phyloP scores from a whole-genome alignment of 2,329 filamentous ascomycete genomes.

The Aspergillus thermomutatus region DNA sequence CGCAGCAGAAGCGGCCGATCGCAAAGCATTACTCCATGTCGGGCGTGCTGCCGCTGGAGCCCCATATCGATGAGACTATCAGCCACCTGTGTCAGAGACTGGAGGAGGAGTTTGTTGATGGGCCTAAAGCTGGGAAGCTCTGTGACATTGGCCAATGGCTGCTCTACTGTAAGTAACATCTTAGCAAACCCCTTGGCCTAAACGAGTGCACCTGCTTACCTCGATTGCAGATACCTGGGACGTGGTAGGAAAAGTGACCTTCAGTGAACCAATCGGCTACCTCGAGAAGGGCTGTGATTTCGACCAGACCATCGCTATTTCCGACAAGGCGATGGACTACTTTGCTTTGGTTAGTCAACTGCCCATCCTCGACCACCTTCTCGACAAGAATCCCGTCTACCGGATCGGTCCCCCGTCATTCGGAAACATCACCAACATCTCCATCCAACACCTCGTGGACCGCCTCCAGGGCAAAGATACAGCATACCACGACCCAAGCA shows the following conservation, averaged over 20 bases:
- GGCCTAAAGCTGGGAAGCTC: constrained; percentile 17
- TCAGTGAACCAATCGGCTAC: constrained; percentile 25
- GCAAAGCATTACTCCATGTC: constrained; percentile 34
- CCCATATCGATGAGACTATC: constrained; percentile 30
- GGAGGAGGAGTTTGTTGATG: constrained; percentile 31
- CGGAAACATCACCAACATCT: constrained; percentile 20
- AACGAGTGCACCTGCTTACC: not conserved
- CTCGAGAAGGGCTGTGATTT: constrained; percentile 26
- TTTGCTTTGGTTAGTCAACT: constrained; percentile 24
- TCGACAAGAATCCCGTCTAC: constrained; percentile 28
- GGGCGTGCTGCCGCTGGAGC: constrained; percentile 22
- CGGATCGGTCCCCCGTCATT: constrained; percentile 24
- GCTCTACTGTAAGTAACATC: constrained; percentile 34
- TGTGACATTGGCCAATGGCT: constrained; percentile 44
- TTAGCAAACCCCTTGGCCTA: not conserved
- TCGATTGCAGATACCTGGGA: constrained; percentile 20
- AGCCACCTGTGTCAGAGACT: constrained; percentile 28
- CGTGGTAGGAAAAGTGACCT: constrained; percentile 24
- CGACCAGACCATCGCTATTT: constrained; percentile 20
- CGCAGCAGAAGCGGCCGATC: constrained; percentile 36
- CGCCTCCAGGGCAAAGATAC: constrained; percentile 13
- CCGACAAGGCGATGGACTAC: constrained; percentile 21
- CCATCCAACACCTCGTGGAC: constrained; percentile 14
- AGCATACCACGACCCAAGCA: constrained; percentile 15
- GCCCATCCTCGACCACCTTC: constrained; percentile 24